Conservation (phyloP, 192 early-diverging fungal species). For the Mortierella antarctica region DNA sequence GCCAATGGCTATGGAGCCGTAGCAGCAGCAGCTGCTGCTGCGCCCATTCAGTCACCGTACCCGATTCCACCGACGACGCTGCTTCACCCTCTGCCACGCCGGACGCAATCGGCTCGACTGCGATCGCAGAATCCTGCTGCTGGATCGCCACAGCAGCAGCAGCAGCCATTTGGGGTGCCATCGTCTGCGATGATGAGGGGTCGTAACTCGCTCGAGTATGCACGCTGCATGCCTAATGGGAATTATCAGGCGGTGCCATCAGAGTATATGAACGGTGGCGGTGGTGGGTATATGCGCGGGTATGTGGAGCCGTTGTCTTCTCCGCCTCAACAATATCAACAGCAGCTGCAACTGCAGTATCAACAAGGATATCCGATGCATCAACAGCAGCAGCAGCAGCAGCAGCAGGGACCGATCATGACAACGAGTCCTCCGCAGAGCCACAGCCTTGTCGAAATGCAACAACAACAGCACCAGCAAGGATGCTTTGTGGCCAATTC, state of each 20-base stretch:
- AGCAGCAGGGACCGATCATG: background rate
- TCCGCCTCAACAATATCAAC: constrained; percentile 1
- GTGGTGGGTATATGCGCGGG: constrained; percentile 18
- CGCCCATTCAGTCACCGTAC: constrained; percentile 13
- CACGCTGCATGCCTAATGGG: constrained; percentile 4
- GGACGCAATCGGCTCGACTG: constrained; percentile 25
- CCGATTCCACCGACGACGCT: constrained; percentile 34
- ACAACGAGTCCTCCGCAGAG: background rate
- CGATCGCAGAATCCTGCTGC: background rate
- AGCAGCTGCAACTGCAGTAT: background rate
- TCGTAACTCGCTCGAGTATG: background rate
- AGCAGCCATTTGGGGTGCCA: background rate
- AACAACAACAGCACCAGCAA: constrained; percentile 12
- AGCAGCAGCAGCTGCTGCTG: too few species aligned
- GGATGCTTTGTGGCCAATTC: constrained; percentile 13
- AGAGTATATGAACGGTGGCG: background rate
- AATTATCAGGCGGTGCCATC: constrained; percentile 14
- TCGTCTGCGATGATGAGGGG: background rate
- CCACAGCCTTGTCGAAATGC: background rate
- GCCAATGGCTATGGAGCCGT: background rate
- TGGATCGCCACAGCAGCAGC: constrained; percentile 4
- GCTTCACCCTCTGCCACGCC: constrained; percentile 26
- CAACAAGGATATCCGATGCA: background rate
- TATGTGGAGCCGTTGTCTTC: background rate
- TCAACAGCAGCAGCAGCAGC: constrained; percentile 18